These are phyloP conservation scores for Gossypium australe DNA, from an alignment of 345 rosid species.

Conservation along the genomic window DNA sequence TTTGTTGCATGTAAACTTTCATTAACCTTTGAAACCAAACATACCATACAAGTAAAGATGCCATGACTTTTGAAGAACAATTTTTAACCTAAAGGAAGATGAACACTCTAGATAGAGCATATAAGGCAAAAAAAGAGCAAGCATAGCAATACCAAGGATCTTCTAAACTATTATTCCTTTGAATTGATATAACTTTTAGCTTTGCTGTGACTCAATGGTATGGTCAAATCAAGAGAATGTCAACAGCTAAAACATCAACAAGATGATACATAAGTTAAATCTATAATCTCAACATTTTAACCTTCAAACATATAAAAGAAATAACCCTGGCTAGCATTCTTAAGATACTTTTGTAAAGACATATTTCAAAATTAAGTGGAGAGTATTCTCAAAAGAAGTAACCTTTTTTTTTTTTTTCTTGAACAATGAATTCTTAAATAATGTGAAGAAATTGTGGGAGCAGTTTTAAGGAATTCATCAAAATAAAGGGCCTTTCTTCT, in stretches of 20 bases:
- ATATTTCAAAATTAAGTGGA: background rate
- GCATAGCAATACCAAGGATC: background rate
- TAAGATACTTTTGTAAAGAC: background rate
- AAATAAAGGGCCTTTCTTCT: background rate
- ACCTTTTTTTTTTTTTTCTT: background rate
- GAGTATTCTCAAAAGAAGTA: background rate
- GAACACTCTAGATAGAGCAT: no score
- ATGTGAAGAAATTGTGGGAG: background rate
- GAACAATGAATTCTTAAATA: background rate
- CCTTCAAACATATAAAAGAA: background rate
- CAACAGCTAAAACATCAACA: background rate
- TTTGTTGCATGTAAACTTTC: background rate
- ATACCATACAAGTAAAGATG: no score
- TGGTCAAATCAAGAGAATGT: background rate
- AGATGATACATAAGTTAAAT: background rate
- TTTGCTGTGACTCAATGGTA: background rate
- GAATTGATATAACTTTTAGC: background rate
- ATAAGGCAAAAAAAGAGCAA: background rate
- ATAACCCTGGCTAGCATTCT: background rate
- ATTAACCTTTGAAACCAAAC: background rate
- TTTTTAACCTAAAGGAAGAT: no score
- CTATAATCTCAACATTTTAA: background rate
- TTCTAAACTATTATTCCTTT: background rate
- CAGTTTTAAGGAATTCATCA: background rate
- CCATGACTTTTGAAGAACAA: no score